Conservation (phyloP, 345 rosid genomes). For the Diplotaxis tenuifolia region DNA sequence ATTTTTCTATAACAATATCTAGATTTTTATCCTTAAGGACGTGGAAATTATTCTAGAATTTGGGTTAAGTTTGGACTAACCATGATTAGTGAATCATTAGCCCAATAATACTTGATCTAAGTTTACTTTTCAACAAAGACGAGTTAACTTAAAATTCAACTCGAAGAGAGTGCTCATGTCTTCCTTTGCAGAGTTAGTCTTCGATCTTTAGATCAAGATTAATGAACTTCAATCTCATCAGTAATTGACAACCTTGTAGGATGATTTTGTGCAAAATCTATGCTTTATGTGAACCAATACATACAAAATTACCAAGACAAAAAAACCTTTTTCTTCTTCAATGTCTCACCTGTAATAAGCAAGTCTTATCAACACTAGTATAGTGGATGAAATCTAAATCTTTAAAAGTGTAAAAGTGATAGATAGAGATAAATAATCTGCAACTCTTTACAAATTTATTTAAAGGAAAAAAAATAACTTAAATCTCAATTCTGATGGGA, state of each 20-base stretch:
- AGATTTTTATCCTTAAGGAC: too few relatives aligned
- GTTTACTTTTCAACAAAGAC: too few relatives aligned
- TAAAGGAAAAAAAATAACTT: background rate
- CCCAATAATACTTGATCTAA: too few relatives aligned
- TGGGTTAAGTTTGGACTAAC: too few relatives aligned
- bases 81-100: too few relatives aligned
- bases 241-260: too few relatives aligned
- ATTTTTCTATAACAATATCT: too few relatives aligned
- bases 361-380: background rate
- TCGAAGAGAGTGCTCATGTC: background rate
- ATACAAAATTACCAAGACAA: background rate
- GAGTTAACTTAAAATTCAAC: background rate
- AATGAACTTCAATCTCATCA: too few relatives aligned
- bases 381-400: background rate
- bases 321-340: background rate
- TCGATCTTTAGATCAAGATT: background rate
- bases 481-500: background rate
- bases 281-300: background rate
- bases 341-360: background rate
- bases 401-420: constrained; percentile 16
- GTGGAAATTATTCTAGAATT: too few relatives aligned
- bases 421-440: background rate
- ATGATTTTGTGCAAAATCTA: background rate
- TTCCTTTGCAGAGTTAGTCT: background rate
- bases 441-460: constrained; percentile 7